These are phyloP conservation scores for Sporobolomyces roseus DNA, from an alignment of 768 basidiomycete genomes.

Conservation along the genomic window DNA sequence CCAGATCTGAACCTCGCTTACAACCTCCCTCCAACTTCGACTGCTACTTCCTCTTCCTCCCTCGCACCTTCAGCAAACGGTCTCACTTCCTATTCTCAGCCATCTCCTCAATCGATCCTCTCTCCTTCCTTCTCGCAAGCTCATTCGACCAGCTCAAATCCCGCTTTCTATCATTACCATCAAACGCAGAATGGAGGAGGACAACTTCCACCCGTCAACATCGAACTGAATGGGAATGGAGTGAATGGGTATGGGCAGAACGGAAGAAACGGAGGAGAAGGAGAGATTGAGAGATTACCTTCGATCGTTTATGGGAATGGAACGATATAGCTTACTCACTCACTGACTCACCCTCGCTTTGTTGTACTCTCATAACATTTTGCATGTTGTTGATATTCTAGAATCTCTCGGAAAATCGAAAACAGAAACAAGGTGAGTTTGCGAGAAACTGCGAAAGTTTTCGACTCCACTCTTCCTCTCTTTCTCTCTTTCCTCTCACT, in stretches of 20 bases:
- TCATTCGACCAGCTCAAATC: not conserved
- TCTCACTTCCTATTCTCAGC: not conserved
- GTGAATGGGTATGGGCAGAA: not conserved
- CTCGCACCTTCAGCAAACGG: slow-evolving; percentile 3
- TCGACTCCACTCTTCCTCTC: not conserved
- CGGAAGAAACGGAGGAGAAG: not conserved
- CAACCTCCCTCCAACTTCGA: not conserved
- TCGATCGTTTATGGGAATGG: slow-evolving; percentile 5
- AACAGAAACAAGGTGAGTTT: not conserved
- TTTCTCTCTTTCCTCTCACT: not conserved
- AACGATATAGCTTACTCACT: not conserved
- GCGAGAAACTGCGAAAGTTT: too few relatives aligned
- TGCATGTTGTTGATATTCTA: not conserved
- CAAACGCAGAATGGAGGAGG: not conserved
- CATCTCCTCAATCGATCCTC: not conserved
- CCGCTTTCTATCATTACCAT: slow-evolving; percentile 7
- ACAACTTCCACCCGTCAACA: too few relatives aligned
- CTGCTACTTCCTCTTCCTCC: not conserved
- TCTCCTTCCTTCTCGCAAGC: not conserved
- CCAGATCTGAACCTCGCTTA: not conserved
- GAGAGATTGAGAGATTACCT: slow-evolving; percentile 2
- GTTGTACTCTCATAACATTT: too few relatives aligned
- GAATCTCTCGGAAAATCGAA: not conserved
- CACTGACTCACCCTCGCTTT: not conserved
- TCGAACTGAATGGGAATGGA: too few relatives aligned